These are phyloP conservation scores for Annulohypoxylon nitens DNA, from an alignment of 495 filamentous ascomycete genomes.

Conservation along the genomic window DNA sequence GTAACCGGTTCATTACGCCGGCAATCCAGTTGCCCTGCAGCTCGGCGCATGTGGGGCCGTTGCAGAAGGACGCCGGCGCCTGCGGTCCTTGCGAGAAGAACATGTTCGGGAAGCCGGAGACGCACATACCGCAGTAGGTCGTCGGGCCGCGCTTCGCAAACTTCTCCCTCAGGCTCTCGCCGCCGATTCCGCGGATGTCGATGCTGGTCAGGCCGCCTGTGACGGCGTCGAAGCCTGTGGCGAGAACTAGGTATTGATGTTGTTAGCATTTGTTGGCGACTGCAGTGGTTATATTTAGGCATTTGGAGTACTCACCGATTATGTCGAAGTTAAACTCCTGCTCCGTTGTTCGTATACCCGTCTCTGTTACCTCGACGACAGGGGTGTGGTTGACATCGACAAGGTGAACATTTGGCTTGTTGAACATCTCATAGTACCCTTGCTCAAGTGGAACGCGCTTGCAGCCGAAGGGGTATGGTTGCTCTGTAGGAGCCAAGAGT, in stretches of 20 bases:
- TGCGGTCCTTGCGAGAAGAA: conserved; percentile 64
- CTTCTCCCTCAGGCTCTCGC: conserved; percentile 57
- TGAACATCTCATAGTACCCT: conserved; percentile 71
- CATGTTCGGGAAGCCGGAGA: conserved; percentile 66
- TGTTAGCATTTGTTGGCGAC: neutral
- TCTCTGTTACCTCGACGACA: conserved; percentile 61
- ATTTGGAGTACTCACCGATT: conserved; percentile 64
- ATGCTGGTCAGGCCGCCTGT: conserved; percentile 64
- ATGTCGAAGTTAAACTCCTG: conserved; percentile 60
- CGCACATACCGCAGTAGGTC: conserved; percentile 65
- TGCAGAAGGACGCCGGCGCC: conserved; percentile 58
- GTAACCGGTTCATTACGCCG: conserved; percentile 59
- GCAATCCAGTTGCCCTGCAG: conserved; percentile 67
- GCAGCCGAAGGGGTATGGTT: conserved; percentile 66
- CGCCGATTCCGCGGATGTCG: conserved; percentile 58
- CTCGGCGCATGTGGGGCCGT: conserved; percentile 66
- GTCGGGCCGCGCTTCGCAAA: conserved; percentile 61
- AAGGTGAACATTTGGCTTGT: conserved; percentile 66
- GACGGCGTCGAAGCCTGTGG: conserved; percentile 68
- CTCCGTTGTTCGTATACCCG: conserved; percentile 58
- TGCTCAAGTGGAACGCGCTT: conserved; percentile 69
- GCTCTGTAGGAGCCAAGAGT: conserved; percentile 66
- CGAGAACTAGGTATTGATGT: conserved; percentile 53
- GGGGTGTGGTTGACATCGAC: conserved; percentile 65
- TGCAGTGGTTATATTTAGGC: conserved; percentile 46